A percentile compares a stretch with the other conserved stretches of the same genome.
These are phyloP conservation scores for Castanopsis chinensis DNA, from an alignment of 306 rosid species.

Conservation along the genomic window DNA sequence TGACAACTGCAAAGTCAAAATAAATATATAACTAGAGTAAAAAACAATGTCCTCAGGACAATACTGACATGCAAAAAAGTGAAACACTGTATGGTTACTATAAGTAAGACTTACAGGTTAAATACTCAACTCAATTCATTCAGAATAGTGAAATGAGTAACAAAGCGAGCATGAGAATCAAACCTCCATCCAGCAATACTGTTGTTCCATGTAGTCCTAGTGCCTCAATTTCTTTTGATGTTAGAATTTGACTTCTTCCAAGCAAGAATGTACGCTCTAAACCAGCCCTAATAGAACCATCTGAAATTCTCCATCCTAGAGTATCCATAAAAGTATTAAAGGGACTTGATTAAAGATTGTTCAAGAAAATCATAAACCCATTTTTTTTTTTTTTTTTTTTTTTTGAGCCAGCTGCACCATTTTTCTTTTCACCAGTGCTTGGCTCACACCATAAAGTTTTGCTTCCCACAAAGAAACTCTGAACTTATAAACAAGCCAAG, in stretches of 20 bases:
- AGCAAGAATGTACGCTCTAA: constrained; percentile 58
- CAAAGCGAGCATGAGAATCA: constrained; percentile 11
- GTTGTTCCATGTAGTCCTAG: too few relatives aligned
- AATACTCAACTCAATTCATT: neutral
- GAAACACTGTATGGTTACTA: neutral
- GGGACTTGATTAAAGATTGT: neutral
- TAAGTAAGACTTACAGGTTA: neutral
- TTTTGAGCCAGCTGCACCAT: neutral
- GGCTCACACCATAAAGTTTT: neutral
- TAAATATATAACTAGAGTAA: neutral
- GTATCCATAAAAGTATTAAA: constrained; percentile 22
- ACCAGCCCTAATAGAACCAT: constrained; percentile 66
- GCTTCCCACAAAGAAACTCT: neutral
- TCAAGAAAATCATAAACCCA: neutral
- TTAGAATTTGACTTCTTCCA: constrained; percentile 76
- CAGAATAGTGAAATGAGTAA: constrained; percentile 6
- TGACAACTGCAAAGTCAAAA: neutral
- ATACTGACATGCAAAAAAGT: neutral
- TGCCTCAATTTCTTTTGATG: too few relatives aligned
- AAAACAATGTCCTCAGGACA: neutral
- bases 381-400: neutral
- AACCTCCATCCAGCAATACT: too few relatives aligned
- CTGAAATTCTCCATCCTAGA: constrained; percentile 77
- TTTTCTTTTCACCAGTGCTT: neutral
- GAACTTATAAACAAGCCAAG: neutral